phyloP scores from a whole-genome alignment of 106 monocot genomes.

The Amphibolis antarctica region DNA sequence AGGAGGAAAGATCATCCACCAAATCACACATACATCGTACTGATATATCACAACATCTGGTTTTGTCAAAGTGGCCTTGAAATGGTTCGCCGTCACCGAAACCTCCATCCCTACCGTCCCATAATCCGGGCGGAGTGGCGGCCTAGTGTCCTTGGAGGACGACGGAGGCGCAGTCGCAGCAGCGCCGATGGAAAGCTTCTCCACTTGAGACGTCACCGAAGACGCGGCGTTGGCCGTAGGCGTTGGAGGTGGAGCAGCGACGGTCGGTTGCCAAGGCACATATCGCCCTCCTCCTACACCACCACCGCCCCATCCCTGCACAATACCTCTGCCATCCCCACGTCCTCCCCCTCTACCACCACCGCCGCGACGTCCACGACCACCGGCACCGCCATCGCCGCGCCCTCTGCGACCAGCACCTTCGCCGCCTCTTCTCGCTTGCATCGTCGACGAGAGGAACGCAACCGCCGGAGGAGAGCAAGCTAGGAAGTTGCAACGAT shows the following conservation, averaged over 20 bases:
- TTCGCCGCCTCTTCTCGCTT: too few relatives aligned
- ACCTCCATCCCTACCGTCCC: not conserved
- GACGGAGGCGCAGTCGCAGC: not conserved
- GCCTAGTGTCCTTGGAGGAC: not conserved
- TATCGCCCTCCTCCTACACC: not conserved
- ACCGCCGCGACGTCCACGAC: too few relatives aligned
- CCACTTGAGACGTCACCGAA: not conserved
- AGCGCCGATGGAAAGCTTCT: not conserved
- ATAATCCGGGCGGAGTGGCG: not conserved
- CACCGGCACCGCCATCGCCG: not conserved
- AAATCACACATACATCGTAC: not conserved
- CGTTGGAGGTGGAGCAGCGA: not conserved
- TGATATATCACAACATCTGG: not conserved
- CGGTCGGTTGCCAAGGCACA: not conserved
- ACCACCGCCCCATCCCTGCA: not conserved
- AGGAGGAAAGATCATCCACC: not conserved
- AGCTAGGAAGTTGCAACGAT: too few relatives aligned
- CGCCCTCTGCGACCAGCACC: too few relatives aligned
- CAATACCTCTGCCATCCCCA: not conserved
- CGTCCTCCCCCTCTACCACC: not conserved
- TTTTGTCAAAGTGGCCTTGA: not conserved
- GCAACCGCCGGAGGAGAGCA: too few relatives aligned
- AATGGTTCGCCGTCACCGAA: constrained; percentile 5
- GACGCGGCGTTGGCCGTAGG: not conserved
- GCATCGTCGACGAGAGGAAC: too few relatives aligned